Evolutionary conservation across 1,284 basidiomycete genomes (phyloP), one percentile per base, ranked within the genome.

Genomic region (Microbotryum violaceum): DNA sequence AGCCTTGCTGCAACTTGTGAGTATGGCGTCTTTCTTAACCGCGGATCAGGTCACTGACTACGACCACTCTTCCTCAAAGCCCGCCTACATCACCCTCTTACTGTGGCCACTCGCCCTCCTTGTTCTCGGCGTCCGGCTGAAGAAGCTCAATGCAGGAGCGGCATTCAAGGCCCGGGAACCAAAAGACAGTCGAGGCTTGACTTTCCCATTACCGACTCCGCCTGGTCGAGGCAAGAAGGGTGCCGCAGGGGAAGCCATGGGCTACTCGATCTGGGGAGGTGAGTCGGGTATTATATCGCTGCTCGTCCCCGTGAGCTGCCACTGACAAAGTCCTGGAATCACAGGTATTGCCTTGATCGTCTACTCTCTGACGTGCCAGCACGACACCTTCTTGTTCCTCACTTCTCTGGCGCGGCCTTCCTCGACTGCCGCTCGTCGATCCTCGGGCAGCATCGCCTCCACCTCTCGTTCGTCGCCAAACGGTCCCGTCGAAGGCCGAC

Each of bases 21-120:
- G 37, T 42, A 18, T 42, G 16, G 5, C 37, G 37, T 42, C 37
- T 9, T 31, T 10, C 31, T 31, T 3, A 31, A 31, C 0, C 31
- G 16, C 16, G 37, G 12, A 4, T 18, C 3, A 18, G 12, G 37
- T 42, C 37, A 18, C 16, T 42, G 14, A 42, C 37, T 18, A 42
- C 63, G 18, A 64, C 66, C 1, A 5, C 63, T 71, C 37, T 56
- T 71, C 31, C 25, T 59, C 62, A 12, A 49, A 67, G n/a, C 67
- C 72, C 1, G 57, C 69, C 5, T 63, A 56, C 45, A 23, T 71
- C 45, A 55, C 70, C 12, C 60, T 70, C 20, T 42, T 64, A 1
- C 57, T 70, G 9, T 74, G 71, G 65, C 73, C 72, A 2, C 37
- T 72, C 37, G 63, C 70, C 20, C 68, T 74, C 46, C 59, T 69